A percentile compares a stretch with the other conserved stretches of the same genome.
Evolutionary conservation across 495 filamentous ascomycete species (phyloP).

Genomic region (Penicillium subrubescens): DNA sequence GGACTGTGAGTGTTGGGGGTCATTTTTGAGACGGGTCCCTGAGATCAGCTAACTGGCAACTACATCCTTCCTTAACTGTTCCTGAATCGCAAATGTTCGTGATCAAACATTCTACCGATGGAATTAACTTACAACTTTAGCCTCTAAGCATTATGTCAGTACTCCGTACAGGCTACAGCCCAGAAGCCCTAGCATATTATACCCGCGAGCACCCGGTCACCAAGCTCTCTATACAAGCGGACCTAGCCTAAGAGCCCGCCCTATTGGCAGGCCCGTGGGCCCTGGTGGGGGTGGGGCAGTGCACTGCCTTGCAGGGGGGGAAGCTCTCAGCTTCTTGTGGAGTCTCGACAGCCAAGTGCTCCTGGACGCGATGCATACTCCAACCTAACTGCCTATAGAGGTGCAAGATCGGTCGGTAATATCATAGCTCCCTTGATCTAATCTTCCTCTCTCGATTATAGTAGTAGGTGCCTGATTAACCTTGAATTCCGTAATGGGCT

Average conservation of each 20-base stretch:
- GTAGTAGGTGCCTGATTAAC: background rate
- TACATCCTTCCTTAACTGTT: background rate
- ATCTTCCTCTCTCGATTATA: background rate
- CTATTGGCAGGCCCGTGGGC: slow-evolving; percentile 19
- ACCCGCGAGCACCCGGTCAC: slow-evolving; percentile 1
- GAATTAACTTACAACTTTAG: too few species aligned
- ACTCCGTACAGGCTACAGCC: background rate
- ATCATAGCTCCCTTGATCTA: slow-evolving; percentile 10
- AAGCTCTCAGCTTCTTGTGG: slow-evolving; percentile 28
- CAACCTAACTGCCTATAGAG: background rate
- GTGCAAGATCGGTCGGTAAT: slow-evolving; percentile 12
- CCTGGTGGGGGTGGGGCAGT: slow-evolving; percentile 32
- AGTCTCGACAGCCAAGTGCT: slow-evolving; percentile 7
- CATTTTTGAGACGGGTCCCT: background rate
- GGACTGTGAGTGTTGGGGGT: background rate
- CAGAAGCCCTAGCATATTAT: slow-evolving; percentile 4
- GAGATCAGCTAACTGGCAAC: background rate
- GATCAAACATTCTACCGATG: background rate
- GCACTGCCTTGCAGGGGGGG: slow-evolving; percentile 30
- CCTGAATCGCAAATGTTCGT: background rate
- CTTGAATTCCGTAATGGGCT: background rate
- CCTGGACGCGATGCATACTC: too few species aligned
- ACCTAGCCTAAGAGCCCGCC: background rate
- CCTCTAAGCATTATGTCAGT: background rate
- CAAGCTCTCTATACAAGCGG: slow-evolving; percentile 12